A percentile compares a stretch with the other conserved stretches of the same genome.
Conservation (phyloP, 306 rosid species). For the Trifolium subterraneum region DNA sequence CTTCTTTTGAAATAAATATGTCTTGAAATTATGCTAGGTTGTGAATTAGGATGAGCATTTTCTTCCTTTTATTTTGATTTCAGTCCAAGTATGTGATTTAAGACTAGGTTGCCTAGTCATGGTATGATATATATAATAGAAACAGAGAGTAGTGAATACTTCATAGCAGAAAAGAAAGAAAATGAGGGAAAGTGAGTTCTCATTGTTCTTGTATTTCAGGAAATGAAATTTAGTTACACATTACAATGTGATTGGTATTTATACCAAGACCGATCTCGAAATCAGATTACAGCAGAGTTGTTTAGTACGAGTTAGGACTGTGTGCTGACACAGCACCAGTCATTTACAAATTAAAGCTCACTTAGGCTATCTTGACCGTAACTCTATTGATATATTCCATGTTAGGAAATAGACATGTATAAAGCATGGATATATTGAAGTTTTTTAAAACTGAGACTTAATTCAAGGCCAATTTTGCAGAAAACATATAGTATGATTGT, state of each 20-base stretch:
- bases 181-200: background rate
- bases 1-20: background rate
- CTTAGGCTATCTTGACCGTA: background rate
- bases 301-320: background rate
- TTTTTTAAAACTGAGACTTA: constrained; percentile 17
- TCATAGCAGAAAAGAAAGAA: background rate
- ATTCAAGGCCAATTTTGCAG: constrained; percentile 20
- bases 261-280: background rate
- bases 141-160: background rate
- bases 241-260: background rate
- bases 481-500: background rate
- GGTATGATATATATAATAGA: background rate
- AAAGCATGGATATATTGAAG: constrained; percentile 25
- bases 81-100: constrained; percentile 14
- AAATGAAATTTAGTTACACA: background rate
- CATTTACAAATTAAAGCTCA: background rate
- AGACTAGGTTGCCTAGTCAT: background rate
- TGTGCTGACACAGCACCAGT: background rate
- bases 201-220: background rate
- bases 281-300: background rate
- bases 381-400: background rate
- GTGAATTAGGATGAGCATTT: constrained; percentile 26
- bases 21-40: constrained; percentile 5
- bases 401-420: constrained; percentile 22
- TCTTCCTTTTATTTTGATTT: constrained; percentile 23